Evolutionary conservation across 2,329 filamentous ascomycete species (phyloP).

Genomic region (Helotiales sp.): DNA sequence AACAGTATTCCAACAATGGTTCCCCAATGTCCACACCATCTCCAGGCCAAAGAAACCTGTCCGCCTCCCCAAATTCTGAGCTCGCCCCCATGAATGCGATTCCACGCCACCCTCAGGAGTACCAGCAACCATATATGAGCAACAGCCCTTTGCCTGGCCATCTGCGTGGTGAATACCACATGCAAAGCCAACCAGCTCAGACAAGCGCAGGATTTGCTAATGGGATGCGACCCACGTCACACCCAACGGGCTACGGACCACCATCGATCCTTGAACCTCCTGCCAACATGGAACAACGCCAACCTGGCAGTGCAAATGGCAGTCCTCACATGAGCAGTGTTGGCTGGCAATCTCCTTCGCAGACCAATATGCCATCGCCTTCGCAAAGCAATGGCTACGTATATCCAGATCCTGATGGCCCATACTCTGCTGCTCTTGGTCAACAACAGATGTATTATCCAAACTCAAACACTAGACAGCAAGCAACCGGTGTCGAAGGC

Average conservation of each 20-base stretch:
- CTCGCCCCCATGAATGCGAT: conserved; percentile 68
- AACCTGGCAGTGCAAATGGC: conserved; percentile 69
- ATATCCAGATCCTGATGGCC: conserved; percentile 83
- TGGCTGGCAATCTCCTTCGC: conserved; percentile 85
- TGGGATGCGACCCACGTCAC: conserved; percentile 71
- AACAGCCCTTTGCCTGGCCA: conserved; percentile 81
- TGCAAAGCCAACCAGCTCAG: conserved; percentile 58
- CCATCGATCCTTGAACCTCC: conserved; percentile 77
- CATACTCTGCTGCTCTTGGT: conserved; percentile 55
- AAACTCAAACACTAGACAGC: conserved; percentile 66
- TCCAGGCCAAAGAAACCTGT: conserved; percentile 74
- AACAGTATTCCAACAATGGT: conserved; percentile 68
- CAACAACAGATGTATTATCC: conserved; percentile 70
- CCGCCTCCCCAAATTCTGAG: conserved; percentile 77
- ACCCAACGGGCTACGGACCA: conserved; percentile 80
- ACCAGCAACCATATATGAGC: conserved; percentile 69
- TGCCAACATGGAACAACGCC: conserved; percentile 73
- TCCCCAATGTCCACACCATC: conserved; percentile 81
- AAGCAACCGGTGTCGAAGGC: conserved; percentile 71
- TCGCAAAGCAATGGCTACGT: conserved; percentile 64
- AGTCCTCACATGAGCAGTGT: conserved; percentile 77
- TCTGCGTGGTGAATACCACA: conserved; percentile 63
- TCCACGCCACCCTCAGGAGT: conserved; percentile 55
- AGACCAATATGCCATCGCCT: conserved; percentile 62
- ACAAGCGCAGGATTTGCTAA: conserved; percentile 57